Conservation (phyloP, 1,284 basidiomycete species). For the Bondarzewia mesenterica region DNA sequence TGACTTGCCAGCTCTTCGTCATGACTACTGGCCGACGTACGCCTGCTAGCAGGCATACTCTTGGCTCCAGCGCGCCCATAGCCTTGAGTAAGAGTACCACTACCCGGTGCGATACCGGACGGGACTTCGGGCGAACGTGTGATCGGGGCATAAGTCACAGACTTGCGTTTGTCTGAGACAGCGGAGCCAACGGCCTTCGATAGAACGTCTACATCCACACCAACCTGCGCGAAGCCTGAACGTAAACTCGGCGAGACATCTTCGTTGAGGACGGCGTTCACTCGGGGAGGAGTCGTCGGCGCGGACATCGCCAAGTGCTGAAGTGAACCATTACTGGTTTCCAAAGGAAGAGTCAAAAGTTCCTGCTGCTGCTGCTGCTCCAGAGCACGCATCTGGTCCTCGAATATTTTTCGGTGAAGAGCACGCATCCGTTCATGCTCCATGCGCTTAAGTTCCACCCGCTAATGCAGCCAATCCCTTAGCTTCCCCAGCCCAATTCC, state of each 20-base stretch:
- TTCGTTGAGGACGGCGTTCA: constrained; percentile 54
- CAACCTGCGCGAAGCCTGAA: constrained; percentile 34
- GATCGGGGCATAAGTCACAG: constrained; percentile 76
- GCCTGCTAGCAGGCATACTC: constrained; percentile 82
- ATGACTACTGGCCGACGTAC: constrained; percentile 72
- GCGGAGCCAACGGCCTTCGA: constrained; percentile 59
- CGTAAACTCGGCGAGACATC: constrained; percentile 29
- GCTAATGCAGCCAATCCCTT: constrained; percentile 47
- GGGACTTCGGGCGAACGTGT: constrained; percentile 62
- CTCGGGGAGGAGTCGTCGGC: constrained; percentile 74
- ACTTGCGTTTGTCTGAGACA: constrained; percentile 76
- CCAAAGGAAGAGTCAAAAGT: constrained; percentile 57
- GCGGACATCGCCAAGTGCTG: constrained; percentile 74
- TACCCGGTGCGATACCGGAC: constrained; percentile 19
- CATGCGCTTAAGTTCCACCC: constrained; percentile 82
- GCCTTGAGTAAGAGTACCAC: constrained; percentile 34
- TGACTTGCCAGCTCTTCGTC: constrained; percentile 75
- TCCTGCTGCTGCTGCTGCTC: constrained; percentile 89
- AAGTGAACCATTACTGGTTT: constrained; percentile 37
- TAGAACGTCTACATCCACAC: constrained; percentile 52
- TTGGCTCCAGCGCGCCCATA: constrained; percentile 68
- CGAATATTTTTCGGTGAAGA: constrained; percentile 83
- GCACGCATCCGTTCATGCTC: constrained; percentile 85
- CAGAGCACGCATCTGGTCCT: constrained; percentile 87
- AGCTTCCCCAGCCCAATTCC: not conserved